Conservation (phyloP, 108 stramenopile genomes). For the Cylindrotheca closterium region DNA sequence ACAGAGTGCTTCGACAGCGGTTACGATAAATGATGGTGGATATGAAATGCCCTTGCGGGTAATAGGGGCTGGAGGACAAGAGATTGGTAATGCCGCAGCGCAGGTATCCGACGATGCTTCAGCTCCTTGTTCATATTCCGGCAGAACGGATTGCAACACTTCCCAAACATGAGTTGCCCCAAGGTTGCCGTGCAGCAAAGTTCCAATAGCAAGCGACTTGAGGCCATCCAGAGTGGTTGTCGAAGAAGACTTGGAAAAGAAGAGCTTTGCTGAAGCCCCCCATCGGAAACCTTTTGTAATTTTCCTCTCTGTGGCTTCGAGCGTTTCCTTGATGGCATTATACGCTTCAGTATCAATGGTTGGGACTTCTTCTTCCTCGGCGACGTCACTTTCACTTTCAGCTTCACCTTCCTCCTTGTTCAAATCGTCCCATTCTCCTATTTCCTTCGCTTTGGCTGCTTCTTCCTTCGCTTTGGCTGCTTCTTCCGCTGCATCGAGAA, state of each 20-base stretch:
- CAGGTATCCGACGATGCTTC: conserved; percentile 26
- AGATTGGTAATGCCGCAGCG: conserved; percentile 32
- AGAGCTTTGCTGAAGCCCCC: conserved; percentile 38
- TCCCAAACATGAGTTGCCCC: conserved; percentile 53
- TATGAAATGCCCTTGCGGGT: conserved; percentile 13
- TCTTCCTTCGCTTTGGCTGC: no score
- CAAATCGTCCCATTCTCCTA: no score
- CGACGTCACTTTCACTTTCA: conserved; percentile 1
- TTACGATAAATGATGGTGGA: conserved; percentile 37
- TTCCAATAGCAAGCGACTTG: conserved; percentile 39
- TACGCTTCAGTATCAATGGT: conserved; percentile 58
- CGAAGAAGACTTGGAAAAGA: conserved; percentile 13
- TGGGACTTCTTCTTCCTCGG: background rate
- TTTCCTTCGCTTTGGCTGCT: no score
- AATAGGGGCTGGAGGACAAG: conserved; percentile 56
- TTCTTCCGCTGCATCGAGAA: conserved; percentile 7
- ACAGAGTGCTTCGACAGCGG: conserved; percentile 45
- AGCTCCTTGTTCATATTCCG: conserved; percentile 3
- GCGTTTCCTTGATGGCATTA: conserved; percentile 48
- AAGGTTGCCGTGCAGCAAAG: conserved; percentile 55
- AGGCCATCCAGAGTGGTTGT: conserved; percentile 15
- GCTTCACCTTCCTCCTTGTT: conserved; percentile 1
- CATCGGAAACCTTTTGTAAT: conserved; percentile 45
- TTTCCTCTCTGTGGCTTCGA: conserved; percentile 25
- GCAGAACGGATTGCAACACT: conserved; percentile 22